Conservation (phyloP, 805 yeast species). For the Zygosaccharomyces gambellarensis region DNA sequence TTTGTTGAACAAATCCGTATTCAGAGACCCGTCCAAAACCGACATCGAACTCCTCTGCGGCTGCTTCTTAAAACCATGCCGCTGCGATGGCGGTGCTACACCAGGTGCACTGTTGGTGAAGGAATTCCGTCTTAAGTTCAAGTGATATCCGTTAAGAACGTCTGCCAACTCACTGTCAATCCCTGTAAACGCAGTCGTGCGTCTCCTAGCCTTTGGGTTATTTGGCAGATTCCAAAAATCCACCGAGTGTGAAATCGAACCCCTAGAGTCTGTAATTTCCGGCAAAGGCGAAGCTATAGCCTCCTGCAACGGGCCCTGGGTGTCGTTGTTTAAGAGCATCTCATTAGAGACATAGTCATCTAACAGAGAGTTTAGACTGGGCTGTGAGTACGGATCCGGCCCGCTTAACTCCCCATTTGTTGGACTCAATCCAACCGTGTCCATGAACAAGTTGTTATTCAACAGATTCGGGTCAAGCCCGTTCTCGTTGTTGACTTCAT, state of each 20-base stretch:
- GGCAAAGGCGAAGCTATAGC: conserved; percentile 17
- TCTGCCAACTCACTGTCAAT: conserved; percentile 24
- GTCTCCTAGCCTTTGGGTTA: conserved; percentile 1
- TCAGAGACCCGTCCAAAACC: conserved; percentile 20
- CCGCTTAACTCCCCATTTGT: conserved; percentile 5
- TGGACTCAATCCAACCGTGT: conserved; percentile 11
- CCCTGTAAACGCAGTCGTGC: conserved; percentile 2
- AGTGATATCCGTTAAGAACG: conserved; percentile 25
- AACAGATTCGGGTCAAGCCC: conserved; percentile 19
- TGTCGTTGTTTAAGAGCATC: conserved; percentile 7
- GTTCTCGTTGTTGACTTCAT: not conserved
- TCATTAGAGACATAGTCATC: conserved; percentile 16
- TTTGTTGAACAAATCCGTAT: conserved; percentile 21
- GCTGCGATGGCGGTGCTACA: conserved; percentile 6
- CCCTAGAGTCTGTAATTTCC: conserved; percentile 15
- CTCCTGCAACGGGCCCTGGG: conserved; percentile 9
- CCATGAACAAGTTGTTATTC: conserved; percentile 16
- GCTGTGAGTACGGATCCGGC: conserved; percentile 5
- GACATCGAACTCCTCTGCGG: conserved; percentile 27
- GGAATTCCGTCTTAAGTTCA: conserved; percentile 16
- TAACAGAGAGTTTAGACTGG: conserved; percentile 12
- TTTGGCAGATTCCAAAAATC: conserved; percentile 29
- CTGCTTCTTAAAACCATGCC: conserved; percentile 26
- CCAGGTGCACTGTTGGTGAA: conserved; percentile 3
- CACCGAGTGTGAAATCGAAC: conserved; percentile 29